Base-by-base conservation (phyloP, 192 early-diverging fungal genomes). In the Backusella morwellensis region DNA sequence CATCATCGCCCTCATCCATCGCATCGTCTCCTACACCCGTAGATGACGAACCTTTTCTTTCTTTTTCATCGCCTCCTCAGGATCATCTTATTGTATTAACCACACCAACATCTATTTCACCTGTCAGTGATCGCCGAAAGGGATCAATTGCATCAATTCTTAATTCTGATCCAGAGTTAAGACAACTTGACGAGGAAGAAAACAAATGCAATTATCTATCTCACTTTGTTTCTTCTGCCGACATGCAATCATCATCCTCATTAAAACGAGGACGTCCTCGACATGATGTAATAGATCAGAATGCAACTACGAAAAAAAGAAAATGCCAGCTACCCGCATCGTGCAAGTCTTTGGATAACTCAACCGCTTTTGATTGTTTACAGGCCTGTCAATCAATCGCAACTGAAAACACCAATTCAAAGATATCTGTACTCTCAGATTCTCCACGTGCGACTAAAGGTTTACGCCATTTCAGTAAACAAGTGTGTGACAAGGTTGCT, bases 401-500 rank as follows among this genome's bases (percentile, higher is more conserved):
- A 47, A 35, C 50, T 29, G 50, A 21, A 41, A n/a, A 12, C 19
- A 36, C 35, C 75, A 70, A 26, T 40, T 42, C 32, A 35, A 36
- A 66, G 68, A 75, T 32, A 73, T 19, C 70, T 26, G 69, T 47
- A 2, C 29, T 35, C 19, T 35, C 34, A 19, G 70, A 72, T 50
- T 32, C 70, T 7, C 41, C 66, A 35, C 78, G 73, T 11, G 52
- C 78, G 68, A 84, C 79, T 38, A 90, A 89, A 75, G 90, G 90
- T 17, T 77, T 92, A 36, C 81, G 90, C 9, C 87, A 90, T 73
- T 90, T 90, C 70, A 90, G 90, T 38, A 81, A 84, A 54, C 84
- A 85, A 67, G 88, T 92, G 23, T 90, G 90, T 68, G 90, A 89
- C 66, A 88, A 85, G 75, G 91, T 92, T 34, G 80, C 86, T 63